Base-by-base conservation (phyloP, 441 rosid species). In the Erysimum cheiri region DNA sequence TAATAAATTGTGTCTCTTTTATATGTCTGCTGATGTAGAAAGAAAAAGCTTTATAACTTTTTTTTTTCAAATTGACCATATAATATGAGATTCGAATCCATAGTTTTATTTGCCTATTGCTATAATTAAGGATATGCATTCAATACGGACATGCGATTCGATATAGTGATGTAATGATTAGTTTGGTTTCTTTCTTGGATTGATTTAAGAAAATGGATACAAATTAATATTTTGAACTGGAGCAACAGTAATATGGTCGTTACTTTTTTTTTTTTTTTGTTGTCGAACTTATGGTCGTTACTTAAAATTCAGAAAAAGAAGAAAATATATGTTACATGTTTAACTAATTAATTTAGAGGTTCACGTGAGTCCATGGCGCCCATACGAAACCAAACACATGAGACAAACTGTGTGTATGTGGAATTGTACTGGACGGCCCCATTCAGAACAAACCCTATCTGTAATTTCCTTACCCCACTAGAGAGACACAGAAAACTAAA, bases 331-430 rank as follows among this genome's bases (percentile, higher is more conserved):
- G 24, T n/a, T 19, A 26, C 28, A 6, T 26, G 32, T n/a, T 50
- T 46, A 28, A 41, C n/a, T 46, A 59, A 53, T 28, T 39, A n/a
- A 54, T 37, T 36, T 44, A 72, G 88, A 72, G 79, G 80, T 85
- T 90, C 93, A 83, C 90, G 96, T 87, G 96, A 86, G 76, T 60
- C 79, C 59, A 59, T 55, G 81, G 74, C 66, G 58, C 80, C 78
- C 78, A 81, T 68, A 66, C 64, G 53, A 75, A 75, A 58, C 77
- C 77, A 77, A 76, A 70, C 78, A 76, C 46, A 69, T 69, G 76
- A 73, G 86, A 80, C 83, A 81, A 83, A 78, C 19, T 49, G 76
- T 79, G 70, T 52, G 67, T 80, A 75, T 61, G 69, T 80, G 77
- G 83, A 77, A 44, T 80, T 73, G 82, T 74, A 69, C 83, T 70